Base-by-base conservation (phyloP, 2,329 filamentous ascomycete species). In the Gaeumannomyces sp. region DNA sequence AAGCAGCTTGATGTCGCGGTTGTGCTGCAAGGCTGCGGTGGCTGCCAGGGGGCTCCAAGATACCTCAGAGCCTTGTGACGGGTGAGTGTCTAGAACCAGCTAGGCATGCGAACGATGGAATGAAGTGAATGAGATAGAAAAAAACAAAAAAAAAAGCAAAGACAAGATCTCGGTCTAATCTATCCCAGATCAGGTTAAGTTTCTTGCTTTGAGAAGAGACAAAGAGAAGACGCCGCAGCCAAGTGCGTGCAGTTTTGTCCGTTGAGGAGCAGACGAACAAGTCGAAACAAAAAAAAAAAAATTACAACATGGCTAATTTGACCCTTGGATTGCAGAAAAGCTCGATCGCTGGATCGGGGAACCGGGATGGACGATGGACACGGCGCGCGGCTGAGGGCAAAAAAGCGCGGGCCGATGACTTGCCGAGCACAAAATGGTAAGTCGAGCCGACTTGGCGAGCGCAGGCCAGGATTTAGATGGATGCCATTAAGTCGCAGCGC, bases 151-250 rank as follows among this genome's bases (percentile, higher is more conserved):
- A 25, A 53, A 10, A 2, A n/a, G 22, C 22, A 53, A 25, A 25
- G 45, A 16, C 45, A 22, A n/a, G 45, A 53, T 22, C 45, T 11
- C 45, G 22, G 25, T 53, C 45, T 53, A 53, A 45, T 19, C n/a
- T 53, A 25, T 7, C 22, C 45, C 5, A 45, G 45, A 53, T 53
- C 45, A 25, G n/a, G 45, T n/a, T 3, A 10, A 7, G 38, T 35
- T 60, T 61, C 31, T 25, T 45, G 16, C 33, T 61, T 38, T 10
- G n/a, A 45, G 45, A 45, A 61, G 33, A 38, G n/a, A 45, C n/a
- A 61, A 61, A 45, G 13, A 61, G 33, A 45, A 61, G 16, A 38
- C 45, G 29, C 33, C 19, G 6, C 45, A 53, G 45, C 38, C 16
- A 14, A 25, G 22, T 16, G 38, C 4, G 38, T 19, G 38, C 38